Conservation (phyloP, 2,329 filamentous ascomycete genomes). For the Graphiopsis chlorocephala region DNA sequence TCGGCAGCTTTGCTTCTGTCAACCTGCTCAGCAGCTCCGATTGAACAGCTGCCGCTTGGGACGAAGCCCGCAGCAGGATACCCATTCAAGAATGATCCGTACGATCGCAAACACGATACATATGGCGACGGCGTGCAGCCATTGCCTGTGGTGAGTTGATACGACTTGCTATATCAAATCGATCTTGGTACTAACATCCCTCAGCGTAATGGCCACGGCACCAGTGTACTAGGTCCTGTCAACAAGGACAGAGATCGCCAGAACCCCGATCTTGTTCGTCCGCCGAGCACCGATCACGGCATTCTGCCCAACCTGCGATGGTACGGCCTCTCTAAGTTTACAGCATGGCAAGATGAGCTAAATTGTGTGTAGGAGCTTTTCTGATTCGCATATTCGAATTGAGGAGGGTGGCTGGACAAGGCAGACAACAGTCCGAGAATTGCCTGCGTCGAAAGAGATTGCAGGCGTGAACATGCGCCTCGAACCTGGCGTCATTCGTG, state of each 20-base stretch:
- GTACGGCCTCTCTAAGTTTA: constrained; percentile 31
- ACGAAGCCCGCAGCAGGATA: neutral
- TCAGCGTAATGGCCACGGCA: constrained; percentile 47
- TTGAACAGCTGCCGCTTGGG: constrained; percentile 6
- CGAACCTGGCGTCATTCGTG: constrained; percentile 68
- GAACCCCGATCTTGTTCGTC: constrained; percentile 68
- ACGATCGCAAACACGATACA: constrained; percentile 62
- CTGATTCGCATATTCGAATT: constrained; percentile 47
- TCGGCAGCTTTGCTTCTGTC: constrained; percentile 12
- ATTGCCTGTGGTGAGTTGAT: constrained; percentile 48
- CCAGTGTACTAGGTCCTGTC: constrained; percentile 66
- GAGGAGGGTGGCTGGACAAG: constrained; percentile 76
- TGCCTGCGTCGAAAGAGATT: constrained; percentile 65
- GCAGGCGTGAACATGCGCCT: constrained; percentile 78
- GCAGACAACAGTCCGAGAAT: constrained; percentile 66
- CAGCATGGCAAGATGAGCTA: neutral
- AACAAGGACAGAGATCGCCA: constrained; percentile 66
- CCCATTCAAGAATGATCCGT: constrained; percentile 54
- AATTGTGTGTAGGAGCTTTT: constrained; percentile 36
- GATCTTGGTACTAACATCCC: constrained; percentile 4
- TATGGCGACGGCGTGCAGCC: constrained; percentile 61
- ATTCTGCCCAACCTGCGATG: constrained; percentile 70
- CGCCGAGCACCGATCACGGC: constrained; percentile 71
- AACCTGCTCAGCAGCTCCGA: constrained; percentile 6
- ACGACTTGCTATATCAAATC: neutral